These are phyloP conservation scores for Macrophomina pseudophaseolina DNA, from an alignment of 2,329 filamentous ascomycete species.

Conservation along the genomic window DNA sequence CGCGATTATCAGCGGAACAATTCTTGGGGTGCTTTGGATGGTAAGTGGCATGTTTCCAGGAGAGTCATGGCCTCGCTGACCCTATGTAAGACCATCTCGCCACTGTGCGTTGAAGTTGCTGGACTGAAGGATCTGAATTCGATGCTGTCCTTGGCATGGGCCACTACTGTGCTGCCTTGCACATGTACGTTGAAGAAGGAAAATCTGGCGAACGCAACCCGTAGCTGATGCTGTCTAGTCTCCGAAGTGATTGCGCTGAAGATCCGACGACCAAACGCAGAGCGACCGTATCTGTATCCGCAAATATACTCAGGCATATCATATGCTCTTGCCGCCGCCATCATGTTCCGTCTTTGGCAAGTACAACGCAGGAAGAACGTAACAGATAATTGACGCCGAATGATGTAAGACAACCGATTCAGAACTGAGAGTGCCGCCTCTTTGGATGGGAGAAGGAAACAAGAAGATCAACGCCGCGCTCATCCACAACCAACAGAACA, in stretches of 20 bases:
- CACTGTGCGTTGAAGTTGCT: conserved; percentile 48
- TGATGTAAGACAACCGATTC: not conserved
- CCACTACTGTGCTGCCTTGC: conserved; percentile 43
- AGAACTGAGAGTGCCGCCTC: not conserved
- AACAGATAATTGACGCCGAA: not conserved
- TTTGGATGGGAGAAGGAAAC: not conserved
- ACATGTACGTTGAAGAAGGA: conserved; percentile 37
- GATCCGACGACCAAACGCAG: conserved; percentile 37
- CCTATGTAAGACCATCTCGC: conserved; percentile 42
- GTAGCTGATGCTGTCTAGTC: conserved; percentile 31
- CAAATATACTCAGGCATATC: conserved; percentile 47
- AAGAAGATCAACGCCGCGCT: not conserved
- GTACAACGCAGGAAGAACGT: conserved; percentile 1
- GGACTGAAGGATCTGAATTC: conserved; percentile 48
- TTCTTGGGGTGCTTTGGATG: conserved; percentile 57
- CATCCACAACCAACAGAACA: not conserved
- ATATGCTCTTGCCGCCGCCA: conserved; percentile 42
- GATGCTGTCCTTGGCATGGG: conserved; percentile 47
- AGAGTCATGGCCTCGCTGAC: conserved; percentile 5
- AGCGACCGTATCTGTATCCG: conserved; percentile 43
- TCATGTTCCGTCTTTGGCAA: conserved; percentile 37
- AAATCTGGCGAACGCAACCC: not conserved
- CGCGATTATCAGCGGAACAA: conserved; percentile 49
- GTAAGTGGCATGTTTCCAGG: conserved; percentile 30
- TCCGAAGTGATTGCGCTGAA: conserved; percentile 51